phyloP scores from a whole-genome alignment of 108 stramenopile species.

The Cafeteria roenbergensis region DNA sequence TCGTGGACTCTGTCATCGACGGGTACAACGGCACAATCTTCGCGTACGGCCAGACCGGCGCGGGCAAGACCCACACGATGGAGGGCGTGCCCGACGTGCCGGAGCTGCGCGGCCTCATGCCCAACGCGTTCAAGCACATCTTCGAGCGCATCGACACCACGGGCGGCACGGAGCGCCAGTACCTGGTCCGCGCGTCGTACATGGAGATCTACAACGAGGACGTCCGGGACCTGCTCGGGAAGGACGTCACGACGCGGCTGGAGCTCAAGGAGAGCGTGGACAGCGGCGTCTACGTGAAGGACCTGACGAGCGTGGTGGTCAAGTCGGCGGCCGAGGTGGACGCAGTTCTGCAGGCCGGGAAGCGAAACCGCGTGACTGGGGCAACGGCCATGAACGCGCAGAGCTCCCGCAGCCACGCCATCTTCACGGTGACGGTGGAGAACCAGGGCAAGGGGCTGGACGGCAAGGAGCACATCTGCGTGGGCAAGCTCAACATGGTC shows the following conservation, averaged over 20 bases:
- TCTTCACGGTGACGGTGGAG: slow-evolving; percentile 64
- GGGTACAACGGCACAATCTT: slow-evolving; percentile 96
- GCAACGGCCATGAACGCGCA: slow-evolving; percentile 78
- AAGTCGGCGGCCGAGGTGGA: slow-evolving; percentile 62
- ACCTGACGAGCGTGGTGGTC: slow-evolving; percentile 53
- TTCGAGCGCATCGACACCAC: slow-evolving; percentile 51
- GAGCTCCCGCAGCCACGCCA: slow-evolving; percentile 69
- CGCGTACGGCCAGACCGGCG: slow-evolving; percentile 91
- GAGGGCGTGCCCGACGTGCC: slow-evolving; percentile 63
- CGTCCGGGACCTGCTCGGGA: slow-evolving; percentile 72
- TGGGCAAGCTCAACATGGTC: slow-evolving; percentile 87
- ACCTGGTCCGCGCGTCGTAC: slow-evolving; percentile 76
- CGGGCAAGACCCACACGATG: slow-evolving; percentile 80
- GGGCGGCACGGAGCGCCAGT: slow-evolving; percentile 45
- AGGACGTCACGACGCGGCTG: slow-evolving; percentile 47
- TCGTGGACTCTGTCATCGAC: slow-evolving; percentile 75
- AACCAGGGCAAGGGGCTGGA: slow-evolving; percentile 32
- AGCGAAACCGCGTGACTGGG: slow-evolving; percentile 66
- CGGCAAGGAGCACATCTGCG: slow-evolving; percentile 60
- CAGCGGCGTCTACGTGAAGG: slow-evolving; percentile 73
- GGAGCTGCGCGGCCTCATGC: slow-evolving; percentile 72
- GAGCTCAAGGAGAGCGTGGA: slow-evolving; percentile 62
- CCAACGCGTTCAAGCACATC: slow-evolving; percentile 78
- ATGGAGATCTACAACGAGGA: slow-evolving; percentile 99
- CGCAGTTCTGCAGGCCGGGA: slow-evolving; percentile 62